Base-by-base conservation (phyloP, 2,329 filamentous ascomycete species). In the Colletotrichum cereale region DNA sequence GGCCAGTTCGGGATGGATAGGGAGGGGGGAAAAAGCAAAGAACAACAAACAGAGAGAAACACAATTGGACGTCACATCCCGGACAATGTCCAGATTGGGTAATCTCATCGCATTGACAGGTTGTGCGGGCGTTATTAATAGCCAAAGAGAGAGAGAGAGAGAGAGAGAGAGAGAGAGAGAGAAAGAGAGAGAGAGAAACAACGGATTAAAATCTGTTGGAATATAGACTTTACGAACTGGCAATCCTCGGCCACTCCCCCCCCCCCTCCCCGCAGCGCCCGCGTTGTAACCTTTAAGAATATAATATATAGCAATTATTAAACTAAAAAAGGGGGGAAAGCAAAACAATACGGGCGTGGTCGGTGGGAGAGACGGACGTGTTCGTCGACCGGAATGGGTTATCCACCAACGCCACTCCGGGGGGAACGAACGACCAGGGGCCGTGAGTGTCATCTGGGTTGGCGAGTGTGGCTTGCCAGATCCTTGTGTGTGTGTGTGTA, bases 61-160 rank as follows among this genome's bases (percentile, higher is more conserved):
- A 44, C 24, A 10, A 71, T 58, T 70, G 56, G 64, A 44, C 64
- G 58, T 71, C n/a, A 6, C 42, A 67, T 63, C 68, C 67, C 64
- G 68, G 68, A 58, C 64, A 24, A 42, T 12, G 21, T 62, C 64
- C 64, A 62, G 31, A 44, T 67, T 62, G 50, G 64, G 68, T n/a
- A 71, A 71, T 71, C 68, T 71, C 64, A 26, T 71, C 68, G 68
- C 57, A 53, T 67, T 71, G 57, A 67, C 67, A 58, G 18, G 26
- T 62, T 62, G 14, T 21, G 53, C 50, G 57, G 63, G 40, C 56
- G 44, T 62, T 67, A 62, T 62, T 67, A 66, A 66, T 66, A 66
- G 62, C n/a, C n/a, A n/a, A n/a, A 44, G 6, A 18, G n/a, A 8
- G 31, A 34, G 4, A 34, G 8, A 34, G 42, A 44, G 6, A 18